Evolutionary conservation across 495 filamentous ascomycete species (phyloP).

Genomic region (Penicillium mononematosum): DNA sequence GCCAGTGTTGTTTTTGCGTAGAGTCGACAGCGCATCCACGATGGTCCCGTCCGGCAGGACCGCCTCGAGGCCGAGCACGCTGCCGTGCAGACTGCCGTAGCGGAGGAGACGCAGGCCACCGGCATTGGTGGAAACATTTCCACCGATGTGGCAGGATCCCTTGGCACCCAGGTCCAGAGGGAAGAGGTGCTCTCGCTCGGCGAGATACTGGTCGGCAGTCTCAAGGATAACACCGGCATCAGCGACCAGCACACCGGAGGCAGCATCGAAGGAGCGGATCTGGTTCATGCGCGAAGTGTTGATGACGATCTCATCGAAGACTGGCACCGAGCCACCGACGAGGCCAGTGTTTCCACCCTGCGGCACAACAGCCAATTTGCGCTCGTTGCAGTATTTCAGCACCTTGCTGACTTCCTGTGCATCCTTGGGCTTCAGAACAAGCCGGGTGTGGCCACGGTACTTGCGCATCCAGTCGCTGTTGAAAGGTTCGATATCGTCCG

Average conservation of each 20-base stretch:
- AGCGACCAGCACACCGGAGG: constrained; percentile 84
- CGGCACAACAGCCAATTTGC: constrained; percentile 89
- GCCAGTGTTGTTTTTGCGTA: constrained; percentile 98
- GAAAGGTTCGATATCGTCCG: constrained; percentile 83
- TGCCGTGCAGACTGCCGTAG: constrained; percentile 93
- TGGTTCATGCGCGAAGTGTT: constrained; percentile 83
- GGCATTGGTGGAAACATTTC: constrained; percentile 97
- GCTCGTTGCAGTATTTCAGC: constrained; percentile 88
- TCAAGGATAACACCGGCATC: constrained; percentile 93
- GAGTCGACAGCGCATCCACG: constrained; percentile 76
- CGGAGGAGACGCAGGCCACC: constrained; percentile 86
- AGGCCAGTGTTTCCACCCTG: constrained; percentile 96
- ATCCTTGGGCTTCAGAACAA: constrained; percentile 80
- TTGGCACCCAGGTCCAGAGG: constrained; percentile 95
- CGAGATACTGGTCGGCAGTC: constrained; percentile 78
- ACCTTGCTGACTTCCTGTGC: constrained; percentile 86
- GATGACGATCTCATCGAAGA: constrained; percentile 97
- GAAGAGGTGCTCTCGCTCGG: constrained; percentile 78
- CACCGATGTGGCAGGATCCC: constrained; percentile 94
- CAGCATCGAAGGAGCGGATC: constrained; percentile 87
- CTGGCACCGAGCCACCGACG: constrained; percentile 90
- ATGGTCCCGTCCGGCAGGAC: constrained; percentile 91
- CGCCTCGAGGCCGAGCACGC: constrained; percentile 85
- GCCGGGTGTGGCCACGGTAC: constrained; percentile 83
- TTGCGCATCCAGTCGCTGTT: constrained; percentile 99